Evolutionary conservation across 2,329 filamentous ascomycete genomes (phyloP).

Genomic region (Tolypocladium ovalisporum): DNA sequence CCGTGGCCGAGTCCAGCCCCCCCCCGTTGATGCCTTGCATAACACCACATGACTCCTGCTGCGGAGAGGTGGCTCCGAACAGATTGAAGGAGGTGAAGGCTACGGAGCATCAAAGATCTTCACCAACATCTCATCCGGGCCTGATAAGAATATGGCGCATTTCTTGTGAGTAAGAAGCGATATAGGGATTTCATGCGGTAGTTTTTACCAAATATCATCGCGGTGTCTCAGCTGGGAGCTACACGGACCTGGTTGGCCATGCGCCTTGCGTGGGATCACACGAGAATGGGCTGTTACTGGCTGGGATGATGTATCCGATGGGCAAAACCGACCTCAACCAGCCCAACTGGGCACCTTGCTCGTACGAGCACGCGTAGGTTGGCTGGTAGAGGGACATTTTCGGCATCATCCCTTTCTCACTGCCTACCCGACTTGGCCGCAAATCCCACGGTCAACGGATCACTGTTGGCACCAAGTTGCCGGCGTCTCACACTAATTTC

Average conservation of each 20-base stretch:
- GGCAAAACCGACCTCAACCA: not conserved
- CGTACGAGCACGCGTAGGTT: not conserved
- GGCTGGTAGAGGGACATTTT: not conserved
- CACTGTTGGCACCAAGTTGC: not conserved
- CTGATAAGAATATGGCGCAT: not conserved
- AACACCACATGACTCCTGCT: not conserved
- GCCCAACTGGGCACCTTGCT: not conserved
- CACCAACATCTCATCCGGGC: not conserved
- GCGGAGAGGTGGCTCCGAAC: not conserved
- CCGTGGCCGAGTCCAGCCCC: constrained; percentile 6
- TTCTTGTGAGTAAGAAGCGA: not conserved
- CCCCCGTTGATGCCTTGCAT: constrained; percentile 9
- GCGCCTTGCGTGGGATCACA: not conserved
- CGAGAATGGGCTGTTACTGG: not conserved
- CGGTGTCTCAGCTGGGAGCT: not conserved
- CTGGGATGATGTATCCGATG: not conserved
- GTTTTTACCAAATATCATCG: not conserved
- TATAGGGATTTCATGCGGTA: not conserved
- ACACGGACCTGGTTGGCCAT: too few relatives aligned
- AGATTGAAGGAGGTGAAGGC: too few relatives aligned
- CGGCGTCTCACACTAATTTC: not conserved
- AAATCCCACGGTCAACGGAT: not conserved
- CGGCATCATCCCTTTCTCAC: too few relatives aligned
- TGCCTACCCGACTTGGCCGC: not conserved
- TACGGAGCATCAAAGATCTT: not conserved